Percentiles rank a stretch among this genome's conserved stretches.
Evolutionary conservation across 192 early-diverging fungal genomes (phyloP).

Genomic region (Chytriomyces sp.): DNA sequence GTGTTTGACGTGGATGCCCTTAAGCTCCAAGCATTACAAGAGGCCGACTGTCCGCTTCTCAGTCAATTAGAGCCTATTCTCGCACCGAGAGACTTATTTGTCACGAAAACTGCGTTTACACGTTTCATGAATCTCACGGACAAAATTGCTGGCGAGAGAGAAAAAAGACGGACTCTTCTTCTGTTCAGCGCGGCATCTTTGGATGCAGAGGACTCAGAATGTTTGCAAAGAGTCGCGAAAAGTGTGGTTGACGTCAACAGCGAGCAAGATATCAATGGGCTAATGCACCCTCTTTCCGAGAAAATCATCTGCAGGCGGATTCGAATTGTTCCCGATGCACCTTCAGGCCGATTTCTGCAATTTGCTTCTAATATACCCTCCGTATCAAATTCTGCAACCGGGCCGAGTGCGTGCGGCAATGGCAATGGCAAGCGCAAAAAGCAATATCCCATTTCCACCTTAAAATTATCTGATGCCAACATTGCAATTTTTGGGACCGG

Average conservation of each 20-base stretch:
- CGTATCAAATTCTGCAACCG: too few relatives aligned
- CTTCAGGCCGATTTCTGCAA: conserved; percentile 37
- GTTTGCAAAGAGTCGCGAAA: not conserved
- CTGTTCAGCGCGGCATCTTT: conserved; percentile 35
- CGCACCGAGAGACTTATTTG: not conserved
- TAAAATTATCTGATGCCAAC: conserved; percentile 27
- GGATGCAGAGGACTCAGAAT: not conserved
- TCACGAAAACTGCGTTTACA: not conserved
- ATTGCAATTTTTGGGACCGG: conserved; percentile 51
- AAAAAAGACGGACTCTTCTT: conserved; percentile 32
- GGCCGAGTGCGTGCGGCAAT: not conserved
- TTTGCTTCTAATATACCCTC: not conserved
- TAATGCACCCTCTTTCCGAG: not conserved
- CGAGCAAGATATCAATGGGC: not conserved
- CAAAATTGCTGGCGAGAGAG: conserved; percentile 46
- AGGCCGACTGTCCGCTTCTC: conserved; percentile 36
- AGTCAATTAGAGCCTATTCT: conserved; percentile 25
- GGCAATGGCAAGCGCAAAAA: not conserved
- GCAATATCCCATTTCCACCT: not conserved
- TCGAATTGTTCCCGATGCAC: conserved; percentile 35
- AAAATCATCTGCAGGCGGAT: conserved; percentile 7
- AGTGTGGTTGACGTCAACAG: too few relatives aligned
- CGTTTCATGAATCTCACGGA: conserved; percentile 28
- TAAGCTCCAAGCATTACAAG: conserved; percentile 38
- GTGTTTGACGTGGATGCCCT: conserved; percentile 46